A percentile compares a stretch with the other conserved stretches of the same genome.
These are phyloP conservation scores for Eragrostis curvula DNA, from an alignment of 176 grass and related monocot species.

Conservation along the genomic window DNA sequence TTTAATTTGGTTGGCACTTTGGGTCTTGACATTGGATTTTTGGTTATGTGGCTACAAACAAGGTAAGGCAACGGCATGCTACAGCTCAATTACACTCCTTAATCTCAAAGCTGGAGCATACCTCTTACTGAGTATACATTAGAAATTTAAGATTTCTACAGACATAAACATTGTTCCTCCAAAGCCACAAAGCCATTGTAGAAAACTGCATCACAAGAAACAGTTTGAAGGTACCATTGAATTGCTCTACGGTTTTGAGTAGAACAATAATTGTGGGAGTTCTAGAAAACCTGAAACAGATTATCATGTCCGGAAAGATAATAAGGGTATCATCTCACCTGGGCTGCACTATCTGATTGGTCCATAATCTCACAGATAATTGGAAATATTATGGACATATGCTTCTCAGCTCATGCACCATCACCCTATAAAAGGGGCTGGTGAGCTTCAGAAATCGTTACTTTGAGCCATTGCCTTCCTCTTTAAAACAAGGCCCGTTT, in stretches of 20 bases:
- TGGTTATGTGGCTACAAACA: not conserved
- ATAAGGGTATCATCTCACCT: constrained; percentile 40
- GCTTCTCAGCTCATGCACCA: constrained; percentile 40
- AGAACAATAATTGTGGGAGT: constrained; percentile 43
- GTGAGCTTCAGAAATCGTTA: constrained; percentile 38
- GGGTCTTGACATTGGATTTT: not conserved
- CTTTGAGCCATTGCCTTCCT: constrained; percentile 36
- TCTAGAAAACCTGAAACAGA: constrained; percentile 61
- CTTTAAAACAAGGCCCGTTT: constrained; percentile 37
- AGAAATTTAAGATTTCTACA: constrained; percentile 21
- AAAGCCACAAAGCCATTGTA: not conserved
- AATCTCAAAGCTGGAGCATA: not conserved
- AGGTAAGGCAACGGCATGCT: not conserved
- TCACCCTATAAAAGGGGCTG: constrained; percentile 52
- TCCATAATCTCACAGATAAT: constrained; percentile 39
- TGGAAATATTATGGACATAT: constrained; percentile 44
- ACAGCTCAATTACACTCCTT: not conserved
- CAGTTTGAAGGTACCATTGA: constrained; percentile 21
- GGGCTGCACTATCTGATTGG: constrained; percentile 31
- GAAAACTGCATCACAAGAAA: constrained; percentile 45
- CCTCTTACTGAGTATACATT: not conserved
- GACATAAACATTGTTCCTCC: constrained; percentile 3
- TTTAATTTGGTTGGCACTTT: constrained; percentile 9
- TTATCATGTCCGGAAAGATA: constrained; percentile 50
- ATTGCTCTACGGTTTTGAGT: constrained; percentile 46